A percentile compares a stretch with the other conserved stretches of the same genome.
phyloP scores from a whole-genome alignment of 768 basidiomycete species.

The Hydnum rufescens region DNA sequence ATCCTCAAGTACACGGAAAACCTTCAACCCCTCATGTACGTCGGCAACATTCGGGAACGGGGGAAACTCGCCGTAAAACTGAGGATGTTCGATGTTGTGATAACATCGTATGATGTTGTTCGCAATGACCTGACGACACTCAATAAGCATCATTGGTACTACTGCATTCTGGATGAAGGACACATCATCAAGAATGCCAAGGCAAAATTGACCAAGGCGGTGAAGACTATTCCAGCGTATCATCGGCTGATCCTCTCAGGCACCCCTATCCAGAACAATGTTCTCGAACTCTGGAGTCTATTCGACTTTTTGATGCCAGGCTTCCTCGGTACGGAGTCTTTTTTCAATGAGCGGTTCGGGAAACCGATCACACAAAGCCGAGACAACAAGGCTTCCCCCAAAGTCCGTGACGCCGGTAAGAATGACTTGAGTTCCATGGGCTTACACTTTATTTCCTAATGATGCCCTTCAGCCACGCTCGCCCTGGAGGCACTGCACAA shows the following conservation, averaged over 20 bases:
- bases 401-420: conserved; percentile 84
- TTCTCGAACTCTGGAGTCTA: conserved; percentile 92
- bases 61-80: conserved; percentile 44
- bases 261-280: conserved; percentile 98
- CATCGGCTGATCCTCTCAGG: conserved; percentile 91
- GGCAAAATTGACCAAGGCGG: conserved; percentile 91
- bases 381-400: conserved; percentile 69
- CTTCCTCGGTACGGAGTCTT: conserved; percentile 85
- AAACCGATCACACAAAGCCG: conserved; percentile 90
- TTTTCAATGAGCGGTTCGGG: conserved; percentile 88
- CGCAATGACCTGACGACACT: conserved; percentile 77
- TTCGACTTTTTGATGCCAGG: conserved; percentile 99
- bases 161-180: conserved; percentile 94
- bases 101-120: conserved; percentile 95
- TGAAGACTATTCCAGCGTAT: conserved; percentile 74
- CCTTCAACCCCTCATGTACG: conserved; percentile 70
- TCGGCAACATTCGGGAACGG: conserved; percentile 72
- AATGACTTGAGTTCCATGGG: conserved; percentile 7
- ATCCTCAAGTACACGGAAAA: conserved; percentile 80
- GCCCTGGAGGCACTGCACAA: conserved; percentile 94
- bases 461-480: conserved; percentile 43
- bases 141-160: conserved; percentile 65
- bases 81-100: conserved; percentile 64
- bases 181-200: conserved; percentile 98
- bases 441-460: conserved; percentile 3